Evolutionary conservation across 2,329 filamentous ascomycete genomes (phyloP), one percentile per base, ranked within the genome.

Genomic region (Ophiostoma sp.): DNA sequence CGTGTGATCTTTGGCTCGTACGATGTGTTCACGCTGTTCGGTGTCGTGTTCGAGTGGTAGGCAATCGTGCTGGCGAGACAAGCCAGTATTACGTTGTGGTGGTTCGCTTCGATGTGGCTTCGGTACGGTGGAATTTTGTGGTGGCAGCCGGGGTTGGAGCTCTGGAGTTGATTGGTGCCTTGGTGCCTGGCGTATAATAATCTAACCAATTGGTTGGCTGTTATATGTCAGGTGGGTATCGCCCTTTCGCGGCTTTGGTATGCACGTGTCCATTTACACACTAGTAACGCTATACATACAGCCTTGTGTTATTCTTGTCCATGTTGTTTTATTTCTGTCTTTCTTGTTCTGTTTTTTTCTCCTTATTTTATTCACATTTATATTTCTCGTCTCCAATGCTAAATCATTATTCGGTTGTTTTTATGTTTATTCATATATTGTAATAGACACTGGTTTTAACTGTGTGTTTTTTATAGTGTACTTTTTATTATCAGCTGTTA

Each of bases 141-240:
- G n/a, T 38, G 52, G 27, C 38, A 58, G 8, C 40, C 16, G 62
- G 40, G 41, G 40, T 64, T 45, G 62, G 40, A 64, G 40, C 62
- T 64, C 40, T 18, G 18, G 40, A n/a, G 41, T 12, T 44, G 16
- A 27, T 64, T 47, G 18, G 18, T 64, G 68, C 68, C 68, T 69
- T 68, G 45, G 27, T 66, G 66, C 68, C 64, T 69, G 55, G 64
- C 27, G 64, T 14, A 9, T 9, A 14, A 18, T 65, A 14, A 18
- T 65, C 44, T 60, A 36, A 60, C 68, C 65, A 69, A 67, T 66
- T 64, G 64, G 18, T 69, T 69, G 38, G 64, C 47, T 27, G 40
- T 6, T 65, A 67, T 65, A 66, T 67, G 65, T 64, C 58, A 67
- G 58, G n/a, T 47, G 36, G 27, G 27, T 27, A 27, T 27, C 27